Evolutionary conservation across 441 rosid species (phyloP), one percentile per base, ranked within the genome.

Genomic region (Bocquillonia castaneifolia): DNA sequence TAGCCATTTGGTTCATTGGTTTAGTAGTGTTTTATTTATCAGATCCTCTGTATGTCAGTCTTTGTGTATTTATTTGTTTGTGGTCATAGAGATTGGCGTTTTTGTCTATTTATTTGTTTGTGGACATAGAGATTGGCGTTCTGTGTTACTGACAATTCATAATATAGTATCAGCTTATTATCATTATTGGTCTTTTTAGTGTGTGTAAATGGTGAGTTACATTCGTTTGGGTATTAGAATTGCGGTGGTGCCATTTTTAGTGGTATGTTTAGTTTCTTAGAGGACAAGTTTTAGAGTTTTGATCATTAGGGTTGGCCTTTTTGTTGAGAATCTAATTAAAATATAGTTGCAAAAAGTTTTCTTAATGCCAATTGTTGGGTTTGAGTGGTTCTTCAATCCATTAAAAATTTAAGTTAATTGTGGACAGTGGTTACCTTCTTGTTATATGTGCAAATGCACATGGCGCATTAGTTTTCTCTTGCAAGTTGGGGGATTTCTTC

Each of bases 1-100:
- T 66, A 40, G 29, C 28, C 55, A 52, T 36, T 26, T 29, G 59
- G 63, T 64, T 18, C 0, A 55, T 76, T 69, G 54, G 70, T 64
- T 73, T 74, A 59, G 32, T 22, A 42, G 59, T 15, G 13, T 65
- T 29, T 52, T 28, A 6, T 32, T 55, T 6, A n/a, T 40, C 6
- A 74, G 73, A 63, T 64, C 66, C 62, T 18, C 32, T 44, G 9
- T 8, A 57, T 32, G 32, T 48, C 40, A 44, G 32, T 48, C 40
- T 1, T 56, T 57, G 28, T 3, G 54, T 54, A 22, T 57, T 32
- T 44, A 10, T 54, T 48, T 25, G 45, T 66, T 63, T 42, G 36
- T 45, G 10, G n/a, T n/a, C n/a, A 45, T 47, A 37, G 67, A 61
- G 59, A 55, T 55, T 32, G 39, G 36, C 6, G 36, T 62, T 34